Evolutionary conservation across 2,329 filamentous ascomycete species (phyloP).

Genomic region (Phyllosticta citriasiana): DNA sequence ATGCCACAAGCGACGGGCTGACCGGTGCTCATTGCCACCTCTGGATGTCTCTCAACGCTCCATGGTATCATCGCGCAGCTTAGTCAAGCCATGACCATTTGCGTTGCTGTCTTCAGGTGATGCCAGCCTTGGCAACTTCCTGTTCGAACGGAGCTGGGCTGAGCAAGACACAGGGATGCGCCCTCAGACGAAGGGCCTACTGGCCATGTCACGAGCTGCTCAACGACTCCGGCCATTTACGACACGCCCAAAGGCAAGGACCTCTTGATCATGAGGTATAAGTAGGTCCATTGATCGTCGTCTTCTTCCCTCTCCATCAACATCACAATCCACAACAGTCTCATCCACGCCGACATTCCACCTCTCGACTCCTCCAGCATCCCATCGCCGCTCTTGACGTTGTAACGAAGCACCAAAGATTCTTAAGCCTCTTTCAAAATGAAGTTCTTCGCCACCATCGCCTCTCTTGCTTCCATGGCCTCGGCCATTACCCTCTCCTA

Average conservation of each 20-base stretch:
- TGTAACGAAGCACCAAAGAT: neutral
- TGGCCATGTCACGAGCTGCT: neutral
- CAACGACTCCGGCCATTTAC: neutral
- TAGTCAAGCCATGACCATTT: neutral
- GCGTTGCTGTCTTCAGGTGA: neutral
- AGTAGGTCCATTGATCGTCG: neutral
- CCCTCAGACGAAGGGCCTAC: neutral
- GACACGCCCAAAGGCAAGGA: neutral
- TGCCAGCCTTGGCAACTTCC: neutral
- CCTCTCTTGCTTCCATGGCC: conserved; percentile 9
- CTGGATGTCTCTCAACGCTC: neutral
- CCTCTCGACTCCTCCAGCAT: neutral
- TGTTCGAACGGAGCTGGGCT: neutral
- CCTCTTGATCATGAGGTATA: neutral
- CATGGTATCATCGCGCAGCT: neutral
- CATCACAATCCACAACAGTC: neutral
- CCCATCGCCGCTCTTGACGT: neutral
- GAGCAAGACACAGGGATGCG: neutral
- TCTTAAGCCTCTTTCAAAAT: conserved; percentile 4
- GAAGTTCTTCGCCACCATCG: conserved; percentile 9
- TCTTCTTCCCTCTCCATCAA: neutral
- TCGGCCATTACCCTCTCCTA: conserved; percentile 47
- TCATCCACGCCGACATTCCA: neutral
- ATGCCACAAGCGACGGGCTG: neutral
- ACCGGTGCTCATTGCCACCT: neutral